phyloP scores from a whole-genome alignment of 2,329 filamentous ascomycete genomes.

The Monosporascus sp. region DNA sequence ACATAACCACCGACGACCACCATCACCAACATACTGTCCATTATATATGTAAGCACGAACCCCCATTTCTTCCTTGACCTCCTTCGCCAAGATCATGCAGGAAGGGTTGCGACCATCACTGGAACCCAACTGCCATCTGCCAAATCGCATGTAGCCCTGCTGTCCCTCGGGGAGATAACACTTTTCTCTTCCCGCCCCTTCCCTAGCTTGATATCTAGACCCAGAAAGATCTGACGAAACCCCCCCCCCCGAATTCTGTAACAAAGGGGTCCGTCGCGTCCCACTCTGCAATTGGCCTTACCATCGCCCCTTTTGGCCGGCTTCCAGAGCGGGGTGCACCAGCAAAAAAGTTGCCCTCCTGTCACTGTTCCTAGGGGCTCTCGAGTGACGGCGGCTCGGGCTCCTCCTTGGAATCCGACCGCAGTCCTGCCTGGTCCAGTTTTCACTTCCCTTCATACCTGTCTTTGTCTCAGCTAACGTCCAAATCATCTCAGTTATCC shows the following conservation, averaged over 20 bases:
- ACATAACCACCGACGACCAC: not conserved
- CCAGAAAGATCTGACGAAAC: conserved; percentile 10
- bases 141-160: not conserved
- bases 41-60: not conserved
- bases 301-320: not conserved
- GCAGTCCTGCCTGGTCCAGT: not conserved
- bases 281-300: not conserved
- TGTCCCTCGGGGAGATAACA: conserved; percentile 2
- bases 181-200: conserved; percentile 5
- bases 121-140: not conserved
- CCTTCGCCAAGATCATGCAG: conserved; percentile 23
- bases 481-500: not conserved
- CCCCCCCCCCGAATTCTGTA: not conserved
- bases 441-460: not conserved
- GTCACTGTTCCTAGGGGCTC: not conserved
- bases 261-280: not conserved
- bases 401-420: not conserved
- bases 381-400: not conserved
- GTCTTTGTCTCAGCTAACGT: not conserved
- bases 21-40: not conserved
- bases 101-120: conserved; percentile 1
- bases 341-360: not conserved
- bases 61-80: conserved; percentile 5
- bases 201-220: not conserved
- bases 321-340: not conserved